Conservation (phyloP, 805 yeast species). For the Wickerhamomyces queroliae region DNA sequence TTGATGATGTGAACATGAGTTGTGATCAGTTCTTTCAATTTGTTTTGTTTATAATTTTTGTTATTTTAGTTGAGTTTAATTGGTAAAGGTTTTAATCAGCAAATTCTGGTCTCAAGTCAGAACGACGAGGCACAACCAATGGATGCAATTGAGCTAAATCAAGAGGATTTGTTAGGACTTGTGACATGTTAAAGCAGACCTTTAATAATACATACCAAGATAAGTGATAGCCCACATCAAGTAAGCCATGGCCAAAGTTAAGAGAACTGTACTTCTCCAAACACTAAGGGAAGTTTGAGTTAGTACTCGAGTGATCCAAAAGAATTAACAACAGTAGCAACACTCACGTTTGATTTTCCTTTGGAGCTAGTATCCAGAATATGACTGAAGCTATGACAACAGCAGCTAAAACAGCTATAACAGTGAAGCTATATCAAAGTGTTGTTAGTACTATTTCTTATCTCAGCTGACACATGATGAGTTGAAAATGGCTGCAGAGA, state of each 20-base stretch:
- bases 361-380: constrained; percentile 85
- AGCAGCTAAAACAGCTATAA: constrained; percentile 54
- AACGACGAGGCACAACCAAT: constrained; percentile 81
- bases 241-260: constrained; percentile 71
- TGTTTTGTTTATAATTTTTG: neutral
- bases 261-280: constrained; percentile 66
- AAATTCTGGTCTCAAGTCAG: constrained; percentile 82
- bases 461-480: neutral
- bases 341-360: constrained; percentile 64
- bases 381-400: constrained; percentile 54
- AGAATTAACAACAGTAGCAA: neutral
- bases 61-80: neutral
- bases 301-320: neutral
- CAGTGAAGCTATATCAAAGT: constrained; percentile 52
- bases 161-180: constrained; percentile 4
- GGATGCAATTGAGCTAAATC: constrained; percentile 70
- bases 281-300: constrained; percentile 29
- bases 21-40: too few relatives aligned
- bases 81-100: constrained; percentile 1
- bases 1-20: neutral
- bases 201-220: constrained; percentile 34
- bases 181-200: neutral
- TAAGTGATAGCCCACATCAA: constrained; percentile 94
- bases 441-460: neutral
- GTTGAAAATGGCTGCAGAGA: too few relatives aligned